Evolutionary conservation across 2,329 filamentous ascomycete species (phyloP).

Genomic region (Calonectria multiphialidica): DNA sequence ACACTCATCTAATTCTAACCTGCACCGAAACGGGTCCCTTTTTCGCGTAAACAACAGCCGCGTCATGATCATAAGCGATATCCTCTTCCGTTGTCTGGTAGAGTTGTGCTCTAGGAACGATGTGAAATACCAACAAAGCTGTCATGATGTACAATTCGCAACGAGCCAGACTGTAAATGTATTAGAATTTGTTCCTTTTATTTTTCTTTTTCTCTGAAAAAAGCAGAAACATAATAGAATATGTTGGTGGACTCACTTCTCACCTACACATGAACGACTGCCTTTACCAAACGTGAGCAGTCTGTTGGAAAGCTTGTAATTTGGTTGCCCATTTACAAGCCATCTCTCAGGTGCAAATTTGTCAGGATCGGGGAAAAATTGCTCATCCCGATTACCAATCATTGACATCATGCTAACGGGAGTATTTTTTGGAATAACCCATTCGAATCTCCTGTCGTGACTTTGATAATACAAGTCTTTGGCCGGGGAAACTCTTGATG

Average conservation of each 20-base stretch:
- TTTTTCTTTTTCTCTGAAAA: too few relatives aligned
- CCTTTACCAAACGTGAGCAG: conserved; percentile 36
- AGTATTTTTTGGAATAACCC: conserved; percentile 45
- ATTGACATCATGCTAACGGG: conserved; percentile 49
- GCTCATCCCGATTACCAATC: conserved; percentile 46
- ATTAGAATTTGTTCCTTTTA: not conserved
- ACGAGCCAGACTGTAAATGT: conserved; percentile 26
- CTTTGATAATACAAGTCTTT: conserved; percentile 44
- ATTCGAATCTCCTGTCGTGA: conserved; percentile 30
- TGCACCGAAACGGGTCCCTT: conserved; percentile 30
- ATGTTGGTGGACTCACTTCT: conserved; percentile 27
- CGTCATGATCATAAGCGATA: conserved; percentile 34
- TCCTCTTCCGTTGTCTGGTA: conserved; percentile 32
- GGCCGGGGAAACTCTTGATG: conserved; percentile 34
- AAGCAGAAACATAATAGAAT: accelerated
- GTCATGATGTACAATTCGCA: conserved; percentile 37
- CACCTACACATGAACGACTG: conserved; percentile 36
- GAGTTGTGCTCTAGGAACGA: conserved; percentile 30
- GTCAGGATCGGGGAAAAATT: conserved; percentile 47
- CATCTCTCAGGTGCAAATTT: conserved; percentile 50
- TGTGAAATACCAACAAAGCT: conserved; percentile 16
- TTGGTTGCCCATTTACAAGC: conserved; percentile 37
- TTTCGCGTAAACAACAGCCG: conserved; percentile 32
- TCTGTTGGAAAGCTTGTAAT: conserved; percentile 41
- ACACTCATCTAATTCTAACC: conserved; percentile 14